These are phyloP conservation scores for Leccinum boreale DNA, from an alignment of 768 basidiomycete genomes.

Conservation along the genomic window DNA sequence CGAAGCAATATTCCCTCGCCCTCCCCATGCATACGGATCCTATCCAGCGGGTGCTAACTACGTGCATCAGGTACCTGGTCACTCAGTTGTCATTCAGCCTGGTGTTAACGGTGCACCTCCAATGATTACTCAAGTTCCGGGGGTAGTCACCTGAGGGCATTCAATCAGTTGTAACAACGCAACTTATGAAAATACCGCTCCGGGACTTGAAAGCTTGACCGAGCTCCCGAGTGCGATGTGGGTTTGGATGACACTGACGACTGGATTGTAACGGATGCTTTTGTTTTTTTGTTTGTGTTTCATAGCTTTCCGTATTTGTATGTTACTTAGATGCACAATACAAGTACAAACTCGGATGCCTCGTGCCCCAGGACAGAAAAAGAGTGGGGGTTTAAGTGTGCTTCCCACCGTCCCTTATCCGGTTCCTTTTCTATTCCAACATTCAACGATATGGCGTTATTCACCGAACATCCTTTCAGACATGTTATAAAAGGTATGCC, in stretches of 20 bases:
- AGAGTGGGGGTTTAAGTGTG: conserved; percentile 3
- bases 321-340: conserved; percentile 12
- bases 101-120: conserved; percentile 57
- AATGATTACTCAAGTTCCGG: conserved; percentile 58
- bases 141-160: conserved; percentile 21
- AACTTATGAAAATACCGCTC: not conserved
- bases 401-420: conserved; percentile 29
- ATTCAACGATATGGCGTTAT: conserved; percentile 27
- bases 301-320: conserved; percentile 3
- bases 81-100: conserved; percentile 68
- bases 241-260: conserved; percentile 11
- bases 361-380: conserved; percentile 29
- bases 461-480: conserved; percentile 33
- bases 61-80: conserved; percentile 52
- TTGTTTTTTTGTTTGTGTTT: conserved; percentile 7
- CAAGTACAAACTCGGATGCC: conserved; percentile 19
- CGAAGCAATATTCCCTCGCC: conserved; percentile 23
- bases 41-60: conserved; percentile 34
- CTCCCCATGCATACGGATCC: conserved; percentile 32
- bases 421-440: conserved; percentile 14
- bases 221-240: not conserved
- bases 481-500: conserved; percentile 31
- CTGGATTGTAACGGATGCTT: not conserved
- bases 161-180: not conserved
- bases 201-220: not conserved